Conservation (phyloP, 2,329 filamentous ascomycete species). For the Cryphonectria nitschkei region DNA sequence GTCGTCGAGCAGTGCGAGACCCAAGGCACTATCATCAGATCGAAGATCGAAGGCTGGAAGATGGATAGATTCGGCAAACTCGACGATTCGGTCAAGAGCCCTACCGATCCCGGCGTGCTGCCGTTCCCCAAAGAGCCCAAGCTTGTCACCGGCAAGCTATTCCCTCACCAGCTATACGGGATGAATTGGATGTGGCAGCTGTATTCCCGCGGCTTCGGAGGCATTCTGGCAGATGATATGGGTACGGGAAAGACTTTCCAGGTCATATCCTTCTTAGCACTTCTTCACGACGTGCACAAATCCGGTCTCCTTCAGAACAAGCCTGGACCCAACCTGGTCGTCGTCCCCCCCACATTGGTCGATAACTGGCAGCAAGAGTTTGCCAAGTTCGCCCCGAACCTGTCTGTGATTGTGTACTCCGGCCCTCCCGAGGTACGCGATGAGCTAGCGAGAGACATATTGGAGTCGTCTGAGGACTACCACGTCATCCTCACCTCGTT, state of each 20-base stretch:
- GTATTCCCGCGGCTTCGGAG: conserved; percentile 77
- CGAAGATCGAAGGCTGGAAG: conserved; percentile 52
- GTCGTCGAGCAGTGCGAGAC: conserved; percentile 77
- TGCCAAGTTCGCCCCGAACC: conserved; percentile 76
- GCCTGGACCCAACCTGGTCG: conserved; percentile 76
- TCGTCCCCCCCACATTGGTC: conserved; percentile 90
- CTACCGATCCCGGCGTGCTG: conserved; percentile 43
- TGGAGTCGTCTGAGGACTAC: conserved; percentile 26
- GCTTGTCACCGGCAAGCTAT: conserved; percentile 80
- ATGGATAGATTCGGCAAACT: conserved; percentile 52
- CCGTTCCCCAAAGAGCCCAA: conserved; percentile 67
- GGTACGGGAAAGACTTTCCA: conserved; percentile 95
- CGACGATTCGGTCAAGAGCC: conserved; percentile 36
- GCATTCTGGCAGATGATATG: conserved; percentile 97
- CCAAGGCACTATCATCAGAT: conserved; percentile 63
- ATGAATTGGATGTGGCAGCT: conserved; percentile 92
- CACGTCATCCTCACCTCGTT: conserved; percentile 38
- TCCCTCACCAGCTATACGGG: conserved; percentile 92
- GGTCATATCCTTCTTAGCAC: conserved; percentile 87
- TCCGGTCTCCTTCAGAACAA: conserved; percentile 35
- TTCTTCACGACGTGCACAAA: conserved; percentile 70
- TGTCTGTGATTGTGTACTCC: conserved; percentile 73
- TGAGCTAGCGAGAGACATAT: conserved; percentile 62
- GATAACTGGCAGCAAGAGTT: conserved; percentile 97
- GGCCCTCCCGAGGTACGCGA: conserved; percentile 70